Evolutionary conservation across 2,329 filamentous ascomycete species (phyloP), one percentile per base, ranked within the genome.

Genomic region (Exophiala dermatitidis): DNA sequence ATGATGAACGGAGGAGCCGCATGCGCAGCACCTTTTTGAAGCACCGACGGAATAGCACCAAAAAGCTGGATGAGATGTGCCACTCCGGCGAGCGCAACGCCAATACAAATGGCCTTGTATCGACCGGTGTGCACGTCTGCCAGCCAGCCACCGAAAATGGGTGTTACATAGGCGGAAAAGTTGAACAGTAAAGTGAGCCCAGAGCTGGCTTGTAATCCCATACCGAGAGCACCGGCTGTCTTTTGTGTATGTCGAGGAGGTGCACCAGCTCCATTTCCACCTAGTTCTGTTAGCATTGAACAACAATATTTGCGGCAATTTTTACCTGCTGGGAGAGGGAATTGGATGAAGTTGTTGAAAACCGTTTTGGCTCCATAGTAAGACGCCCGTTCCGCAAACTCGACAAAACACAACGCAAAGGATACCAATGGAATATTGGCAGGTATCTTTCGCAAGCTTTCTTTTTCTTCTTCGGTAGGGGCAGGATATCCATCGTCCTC

Each of bases 341-440:
- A 72, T 60, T 79, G 77, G 62, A 84, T 77, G 63, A 81, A 84
- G 69, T 84, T 84, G 65, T 59, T 74, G 78, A 83, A 86, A 28
- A 86, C 74, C 29, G 83, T 77, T 40, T 80, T 78, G 2, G 82
- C 83, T 50, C 85, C 86, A 65, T 89, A 88, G 78, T 88, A 90
- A 9, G 82, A 85, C 71, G 87, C 88, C 46, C 85, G 82, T 71
- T 90, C 86, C 71, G 82, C 86, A 54, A 88, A 72, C 69, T 89
- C 85, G 56, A 86, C 80, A 56, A 87, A 81, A 46, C 83, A 84
- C 54, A 90, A 79, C 30, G 81, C 82, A 70, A 82, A 88, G 53
- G 83, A 78, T 52, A 76, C 72, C 76, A 78, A 82, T 46, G 82
- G 81, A 57, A 89, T 79, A 65, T 75, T 75, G 60, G 80, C 83